Evolutionary conservation across 2,329 filamentous ascomycete genomes (phyloP).

Genomic region (Calonectria pauciramosa): DNA sequence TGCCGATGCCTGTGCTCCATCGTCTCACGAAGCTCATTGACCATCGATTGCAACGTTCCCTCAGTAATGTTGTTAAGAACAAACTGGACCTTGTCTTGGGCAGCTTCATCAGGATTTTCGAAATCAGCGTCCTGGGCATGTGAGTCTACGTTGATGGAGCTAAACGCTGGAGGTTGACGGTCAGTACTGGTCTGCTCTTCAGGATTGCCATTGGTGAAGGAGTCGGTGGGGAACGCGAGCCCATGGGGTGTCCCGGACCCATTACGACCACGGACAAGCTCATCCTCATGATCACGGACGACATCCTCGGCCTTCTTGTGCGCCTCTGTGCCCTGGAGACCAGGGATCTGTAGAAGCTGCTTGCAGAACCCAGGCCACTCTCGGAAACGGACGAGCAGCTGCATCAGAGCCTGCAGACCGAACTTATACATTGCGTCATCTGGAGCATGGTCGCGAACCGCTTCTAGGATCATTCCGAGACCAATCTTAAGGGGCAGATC

Average conservation of each 20-base stretch:
- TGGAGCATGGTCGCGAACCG: constrained; percentile 85
- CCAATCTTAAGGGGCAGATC: constrained; percentile 92
- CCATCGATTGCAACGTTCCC: constrained; percentile 87
- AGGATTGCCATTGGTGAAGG: constrained; percentile 77
- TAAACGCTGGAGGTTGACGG: constrained; percentile 78
- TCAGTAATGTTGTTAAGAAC: constrained; percentile 97
- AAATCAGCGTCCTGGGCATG: constrained; percentile 74
- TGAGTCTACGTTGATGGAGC: constrained; percentile 82
- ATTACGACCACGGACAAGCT: constrained; percentile 69
- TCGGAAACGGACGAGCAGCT: constrained; percentile 83
- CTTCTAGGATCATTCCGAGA: constrained; percentile 98
- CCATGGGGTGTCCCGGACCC: constrained; percentile 57
- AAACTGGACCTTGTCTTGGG: constrained; percentile 95
- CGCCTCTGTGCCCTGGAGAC: constrained; percentile 86
- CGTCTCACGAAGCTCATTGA: constrained; percentile 83
- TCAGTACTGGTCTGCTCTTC: constrained; percentile 74
- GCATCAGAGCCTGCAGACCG: constrained; percentile 92
- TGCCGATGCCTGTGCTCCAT: constrained; percentile 87
- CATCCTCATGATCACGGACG: constrained; percentile 76
- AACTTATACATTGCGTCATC: constrained; percentile 98
- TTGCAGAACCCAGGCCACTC: constrained; percentile 98
- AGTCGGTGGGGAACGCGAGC: constrained; percentile 58
- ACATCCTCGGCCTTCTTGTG: constrained; percentile 87
- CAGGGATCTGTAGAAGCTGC: constrained; percentile 84
- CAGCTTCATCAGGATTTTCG: constrained; percentile 86